Percentiles rank a stretch among this genome's conserved stretches.
Conservation (phyloP, 2,329 filamentous ascomycete species). For the Pseudogymnoascus sp. region DNA sequence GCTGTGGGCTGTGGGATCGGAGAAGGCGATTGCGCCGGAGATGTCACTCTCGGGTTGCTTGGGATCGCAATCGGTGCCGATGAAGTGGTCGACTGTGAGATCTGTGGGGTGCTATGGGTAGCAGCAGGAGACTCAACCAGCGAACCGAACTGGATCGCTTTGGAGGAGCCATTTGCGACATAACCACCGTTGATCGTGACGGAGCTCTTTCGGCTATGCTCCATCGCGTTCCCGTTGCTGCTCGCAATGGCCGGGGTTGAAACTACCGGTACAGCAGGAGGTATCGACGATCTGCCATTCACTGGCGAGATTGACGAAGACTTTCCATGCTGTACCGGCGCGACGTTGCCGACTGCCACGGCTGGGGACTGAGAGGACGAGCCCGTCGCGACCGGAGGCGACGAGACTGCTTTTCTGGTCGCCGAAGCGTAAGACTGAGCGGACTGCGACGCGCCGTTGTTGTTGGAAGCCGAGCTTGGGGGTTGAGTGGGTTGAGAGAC, state of each 20-base stretch:
- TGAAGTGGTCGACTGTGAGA: constrained; percentile 27
- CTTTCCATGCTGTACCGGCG: constrained; percentile 50
- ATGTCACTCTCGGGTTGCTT: constrained; percentile 65
- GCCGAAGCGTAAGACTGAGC: constrained; percentile 60
- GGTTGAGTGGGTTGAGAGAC: constrained; percentile 26
- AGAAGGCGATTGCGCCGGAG: constrained; percentile 80
- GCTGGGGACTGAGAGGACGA: constrained; percentile 44
- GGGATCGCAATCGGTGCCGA: constrained; percentile 56
- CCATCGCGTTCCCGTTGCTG: constrained; percentile 59
- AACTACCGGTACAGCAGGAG: constrained; percentile 55
- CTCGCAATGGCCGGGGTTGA: constrained; percentile 53
- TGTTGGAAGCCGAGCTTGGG: constrained; percentile 44
- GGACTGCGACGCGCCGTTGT: constrained; percentile 44
- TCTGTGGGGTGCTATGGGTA: constrained; percentile 58
- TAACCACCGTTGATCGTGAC: constrained; percentile 83
- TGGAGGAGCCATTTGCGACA: constrained; percentile 66
- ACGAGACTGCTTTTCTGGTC: constrained; percentile 54
- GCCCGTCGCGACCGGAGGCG: constrained; percentile 53
- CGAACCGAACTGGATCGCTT: constrained; percentile 72
- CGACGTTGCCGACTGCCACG: constrained; percentile 47
- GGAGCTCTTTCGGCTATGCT: constrained; percentile 79
- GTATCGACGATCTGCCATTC: constrained; percentile 73
- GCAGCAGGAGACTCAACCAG: constrained; percentile 59
- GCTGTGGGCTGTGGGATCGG: constrained; percentile 84
- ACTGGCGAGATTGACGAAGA: constrained; percentile 64